These are phyloP conservation scores for Phascolomyces articulosus DNA, from an alignment of 371 early-diverging fungal species.

Conservation along the genomic window DNA sequence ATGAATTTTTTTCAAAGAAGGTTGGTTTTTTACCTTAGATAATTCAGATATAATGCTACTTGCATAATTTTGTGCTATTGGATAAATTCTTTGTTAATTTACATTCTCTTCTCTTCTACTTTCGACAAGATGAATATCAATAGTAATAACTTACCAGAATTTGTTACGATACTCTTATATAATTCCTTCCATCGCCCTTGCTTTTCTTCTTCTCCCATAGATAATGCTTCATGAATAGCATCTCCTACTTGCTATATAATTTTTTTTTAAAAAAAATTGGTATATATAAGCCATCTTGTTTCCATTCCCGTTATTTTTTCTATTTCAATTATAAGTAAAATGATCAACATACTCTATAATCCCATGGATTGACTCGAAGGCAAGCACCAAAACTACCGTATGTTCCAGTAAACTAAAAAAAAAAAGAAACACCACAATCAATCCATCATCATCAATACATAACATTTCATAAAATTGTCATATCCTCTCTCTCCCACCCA, in stretches of 20 bases:
- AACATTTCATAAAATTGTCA: too few species aligned
- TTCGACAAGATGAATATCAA: slow-evolving; percentile 12
- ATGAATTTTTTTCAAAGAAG: neutral
- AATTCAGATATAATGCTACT: slow-evolving; percentile 57
- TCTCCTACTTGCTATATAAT: slow-evolving; percentile 77
- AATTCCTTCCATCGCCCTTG: slow-evolving; percentile 82
- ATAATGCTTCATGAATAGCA: slow-evolving; percentile 85
- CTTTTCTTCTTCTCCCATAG: slow-evolving; percentile 84
- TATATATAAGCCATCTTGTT: too few species aligned
- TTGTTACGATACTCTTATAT: slow-evolving; percentile 67
- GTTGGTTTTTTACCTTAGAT: slow-evolving; percentile 23
- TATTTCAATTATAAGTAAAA: neutral
- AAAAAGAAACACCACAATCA: slow-evolving; percentile 7
- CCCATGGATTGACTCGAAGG: slow-evolving; percentile 96
- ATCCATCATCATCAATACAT: too few species aligned
- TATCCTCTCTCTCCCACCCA: too few species aligned
- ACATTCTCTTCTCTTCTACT: neutral
- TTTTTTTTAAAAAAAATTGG: too few species aligned
- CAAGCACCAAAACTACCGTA: slow-evolving; percentile 91
- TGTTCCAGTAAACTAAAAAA: slow-evolving; percentile 97
- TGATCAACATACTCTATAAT: slow-evolving; percentile 90
- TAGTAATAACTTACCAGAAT: slow-evolving; percentile 49
- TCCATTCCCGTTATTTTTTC: neutral
- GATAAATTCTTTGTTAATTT: neutral
- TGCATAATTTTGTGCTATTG: slow-evolving; percentile 61